phyloP scores from a whole-genome alignment of 225 moss, liverwort and hornwort genomes.

The Asterella californica region DNA sequence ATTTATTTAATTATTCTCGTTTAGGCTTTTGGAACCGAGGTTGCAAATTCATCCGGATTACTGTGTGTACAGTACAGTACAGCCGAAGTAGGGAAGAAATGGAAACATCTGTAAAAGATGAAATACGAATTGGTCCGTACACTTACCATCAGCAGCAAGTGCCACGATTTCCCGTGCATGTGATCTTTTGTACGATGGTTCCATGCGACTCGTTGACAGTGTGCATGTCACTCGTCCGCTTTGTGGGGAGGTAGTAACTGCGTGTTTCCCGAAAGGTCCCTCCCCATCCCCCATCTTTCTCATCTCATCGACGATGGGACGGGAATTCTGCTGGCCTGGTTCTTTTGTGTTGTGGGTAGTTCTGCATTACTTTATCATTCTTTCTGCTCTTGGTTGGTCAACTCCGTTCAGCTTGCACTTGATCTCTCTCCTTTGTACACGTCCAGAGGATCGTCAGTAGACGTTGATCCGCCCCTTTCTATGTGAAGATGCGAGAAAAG shows the following conservation, averaged over 20 bases:
- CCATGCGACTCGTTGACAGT: too few relatives aligned
- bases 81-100: neutral
- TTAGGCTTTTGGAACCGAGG: slow-evolving; percentile 17
- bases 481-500: neutral
- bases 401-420: too few relatives aligned
- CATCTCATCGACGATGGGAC: neutral
- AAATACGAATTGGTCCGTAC: neutral
- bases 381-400: too few relatives aligned
- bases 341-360: neutral
- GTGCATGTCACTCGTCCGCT: too few relatives aligned
- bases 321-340: neutral
- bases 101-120: neutral
- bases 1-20: neutral
- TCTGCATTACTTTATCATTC: neutral
- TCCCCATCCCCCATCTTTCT: too few relatives aligned
- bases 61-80: neutral
- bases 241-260: too few relatives aligned
- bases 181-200: too few relatives aligned
- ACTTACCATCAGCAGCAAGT: neutral
- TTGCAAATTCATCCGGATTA: neutral
- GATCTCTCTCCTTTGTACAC: too few relatives aligned
- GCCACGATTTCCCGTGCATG: neutral
- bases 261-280: too few relatives aligned
- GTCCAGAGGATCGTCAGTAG: too few relatives aligned
- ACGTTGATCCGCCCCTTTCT: neutral